phyloP scores from a whole-genome alignment of 805 yeast species.

The Metschnikowia vanudenii region DNA sequence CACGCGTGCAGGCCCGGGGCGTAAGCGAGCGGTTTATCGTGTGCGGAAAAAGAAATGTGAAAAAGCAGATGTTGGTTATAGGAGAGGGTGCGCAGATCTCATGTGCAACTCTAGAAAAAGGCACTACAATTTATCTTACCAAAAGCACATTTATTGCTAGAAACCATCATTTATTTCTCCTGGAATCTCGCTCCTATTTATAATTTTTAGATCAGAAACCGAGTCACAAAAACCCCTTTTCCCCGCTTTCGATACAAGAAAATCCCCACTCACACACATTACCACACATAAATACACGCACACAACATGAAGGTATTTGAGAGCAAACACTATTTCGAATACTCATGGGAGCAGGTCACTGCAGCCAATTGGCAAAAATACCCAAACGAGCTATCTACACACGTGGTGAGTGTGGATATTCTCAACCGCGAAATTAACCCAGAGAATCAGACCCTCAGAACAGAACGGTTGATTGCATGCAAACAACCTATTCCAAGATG shows the following conservation, averaged over 20 bases:
- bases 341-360: slow-evolving; percentile 92
- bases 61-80: slow-evolving; percentile 1
- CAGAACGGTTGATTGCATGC: slow-evolving; percentile 88
- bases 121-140: not conserved
- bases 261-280: too few species aligned
- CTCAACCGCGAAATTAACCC: slow-evolving; percentile 66
- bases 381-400: slow-evolving; percentile 91
- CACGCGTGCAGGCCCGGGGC: not conserved
- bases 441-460: slow-evolving; percentile 50
- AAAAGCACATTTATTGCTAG: slow-evolving; percentile 2
- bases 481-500: slow-evolving; percentile 83
- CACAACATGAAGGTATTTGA: slow-evolving; percentile 73
- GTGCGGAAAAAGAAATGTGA: slow-evolving; percentile 9
- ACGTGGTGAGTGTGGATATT: slow-evolving; percentile 91
- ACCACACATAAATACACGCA: not conserved
- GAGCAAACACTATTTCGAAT: slow-evolving; percentile 65
- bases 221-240: not conserved
- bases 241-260: too few species aligned
- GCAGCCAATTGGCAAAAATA: slow-evolving; percentile 96
- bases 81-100: slow-evolving; percentile 6
- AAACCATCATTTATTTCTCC: slow-evolving; percentile 1
- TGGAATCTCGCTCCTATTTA: slow-evolving; percentile 1
- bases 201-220: not conserved
- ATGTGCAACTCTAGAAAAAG: not conserved
- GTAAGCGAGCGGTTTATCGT: slow-evolving; percentile 1